These are phyloP conservation scores for Bruguiera gymnorhiza DNA, from an alignment of 345 rosid genomes.

Conservation along the genomic window DNA sequence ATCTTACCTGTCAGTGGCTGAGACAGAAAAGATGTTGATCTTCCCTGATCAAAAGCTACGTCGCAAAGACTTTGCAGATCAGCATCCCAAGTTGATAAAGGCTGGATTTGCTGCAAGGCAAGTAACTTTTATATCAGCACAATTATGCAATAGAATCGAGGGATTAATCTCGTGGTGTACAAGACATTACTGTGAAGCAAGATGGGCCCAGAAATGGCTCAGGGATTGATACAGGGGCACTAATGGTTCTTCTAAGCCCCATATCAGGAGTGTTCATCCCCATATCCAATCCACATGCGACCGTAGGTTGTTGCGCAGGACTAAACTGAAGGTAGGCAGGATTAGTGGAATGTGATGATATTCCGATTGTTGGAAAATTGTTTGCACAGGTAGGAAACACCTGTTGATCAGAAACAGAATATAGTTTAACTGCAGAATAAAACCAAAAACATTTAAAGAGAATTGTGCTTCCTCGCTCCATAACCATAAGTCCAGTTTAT, in stretches of 20 bases:
- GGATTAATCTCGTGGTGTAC: background rate
- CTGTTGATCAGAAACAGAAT: conserved; percentile 21
- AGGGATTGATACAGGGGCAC: conserved; percentile 47
- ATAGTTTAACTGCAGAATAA: background rate
- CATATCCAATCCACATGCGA: conserved; percentile 46
- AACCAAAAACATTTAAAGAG: background rate
- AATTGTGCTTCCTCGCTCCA: background rate
- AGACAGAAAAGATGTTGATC: conserved; percentile 35
- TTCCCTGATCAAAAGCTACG: conserved; percentile 52
- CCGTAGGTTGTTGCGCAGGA: conserved; percentile 47
- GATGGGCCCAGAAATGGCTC: conserved; percentile 44
- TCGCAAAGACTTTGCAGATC: conserved; percentile 59
- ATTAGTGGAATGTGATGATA: conserved; percentile 45
- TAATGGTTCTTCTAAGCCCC: conserved; percentile 41
- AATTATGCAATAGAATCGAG: background rate
- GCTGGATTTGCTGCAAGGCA: conserved; percentile 49
- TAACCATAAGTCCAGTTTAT: background rate
- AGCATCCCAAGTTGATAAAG: conserved; percentile 59
- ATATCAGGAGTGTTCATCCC: conserved; percentile 44
- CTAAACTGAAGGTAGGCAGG: conserved; percentile 52
- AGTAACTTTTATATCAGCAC: background rate
- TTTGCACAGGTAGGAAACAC: conserved; percentile 31
- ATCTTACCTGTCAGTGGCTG: conserved; percentile 52
- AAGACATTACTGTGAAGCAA: conserved; percentile 47
- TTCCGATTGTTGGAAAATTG: conserved; percentile 42